phyloP scores from a whole-genome alignment of 306 rosid species.

The Vigna angularis region DNA sequence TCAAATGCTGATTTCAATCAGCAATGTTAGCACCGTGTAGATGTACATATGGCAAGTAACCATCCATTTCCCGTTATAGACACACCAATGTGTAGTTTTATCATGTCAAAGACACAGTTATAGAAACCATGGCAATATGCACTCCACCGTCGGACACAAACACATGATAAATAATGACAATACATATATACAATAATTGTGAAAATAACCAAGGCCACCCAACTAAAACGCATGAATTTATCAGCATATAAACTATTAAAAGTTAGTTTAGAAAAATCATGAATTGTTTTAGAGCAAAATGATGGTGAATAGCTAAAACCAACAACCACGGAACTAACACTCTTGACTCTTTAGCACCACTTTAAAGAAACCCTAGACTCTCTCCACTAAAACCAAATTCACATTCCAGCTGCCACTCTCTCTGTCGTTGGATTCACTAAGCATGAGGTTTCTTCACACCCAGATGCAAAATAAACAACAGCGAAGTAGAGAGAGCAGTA shows the following conservation, averaged over 20 bases:
- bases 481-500: background rate
- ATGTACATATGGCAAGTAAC: background rate
- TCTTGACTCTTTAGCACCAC: constrained; percentile 5
- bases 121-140: constrained; percentile 9
- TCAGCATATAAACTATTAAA: background rate
- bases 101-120: background rate
- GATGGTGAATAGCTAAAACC: background rate
- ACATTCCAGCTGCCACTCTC: constrained; percentile 16
- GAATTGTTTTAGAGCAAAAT: background rate
- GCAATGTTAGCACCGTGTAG: constrained; percentile 8
- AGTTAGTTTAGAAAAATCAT: background rate
- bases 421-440: background rate
- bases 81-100: background rate
- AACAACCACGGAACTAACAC: constrained; percentile 8
- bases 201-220: background rate
- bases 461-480: constrained; percentile 4
- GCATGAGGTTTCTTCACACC: background rate
- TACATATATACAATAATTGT: background rate
- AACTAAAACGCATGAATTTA: background rate
- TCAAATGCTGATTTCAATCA: constrained; percentile 1
- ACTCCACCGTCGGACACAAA: constrained; percentile 4
- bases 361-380: constrained; percentile 48
- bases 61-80: constrained; percentile 2
- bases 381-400: constrained; percentile 28
- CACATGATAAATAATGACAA: constrained; percentile 21